Evolutionary conservation across 257 asterid genomes (phyloP).

Genomic region (Nicotiana paniculata): DNA sequence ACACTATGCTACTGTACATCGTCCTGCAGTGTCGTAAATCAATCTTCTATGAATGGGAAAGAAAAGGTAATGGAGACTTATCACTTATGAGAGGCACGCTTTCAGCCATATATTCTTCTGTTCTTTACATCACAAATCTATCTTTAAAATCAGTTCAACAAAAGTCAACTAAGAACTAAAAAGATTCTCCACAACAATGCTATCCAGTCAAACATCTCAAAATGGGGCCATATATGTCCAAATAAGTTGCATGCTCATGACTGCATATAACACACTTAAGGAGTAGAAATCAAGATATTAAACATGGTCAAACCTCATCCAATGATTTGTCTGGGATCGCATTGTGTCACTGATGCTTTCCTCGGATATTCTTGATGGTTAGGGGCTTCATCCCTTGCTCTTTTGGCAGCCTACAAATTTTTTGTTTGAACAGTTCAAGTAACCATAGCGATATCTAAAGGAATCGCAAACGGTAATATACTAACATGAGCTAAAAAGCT

Average conservation of each 20-base stretch:
- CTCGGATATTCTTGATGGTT: constrained; percentile 28
- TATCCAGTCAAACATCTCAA: neutral
- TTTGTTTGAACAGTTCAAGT: neutral
- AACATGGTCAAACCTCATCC: constrained; percentile 38
- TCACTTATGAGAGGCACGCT: neutral
- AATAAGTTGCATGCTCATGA: neutral
- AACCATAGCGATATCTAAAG: constrained; percentile 1
- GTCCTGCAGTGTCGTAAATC: neutral
- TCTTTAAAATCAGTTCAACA: neutral
- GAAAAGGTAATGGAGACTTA: neutral
- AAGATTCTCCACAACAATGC: neutral
- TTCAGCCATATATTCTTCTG: neutral
- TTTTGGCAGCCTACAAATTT: constrained; percentile 37
- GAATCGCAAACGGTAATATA: neutral
- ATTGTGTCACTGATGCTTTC: constrained; percentile 31
- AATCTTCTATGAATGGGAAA: neutral
- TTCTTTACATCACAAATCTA: neutral
- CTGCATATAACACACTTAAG: neutral
- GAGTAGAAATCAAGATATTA: neutral
- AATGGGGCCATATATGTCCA: neutral
- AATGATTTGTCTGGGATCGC: constrained; percentile 33
- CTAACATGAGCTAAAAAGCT: constrained; percentile 6
- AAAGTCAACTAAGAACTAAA: neutral
- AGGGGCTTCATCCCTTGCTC: constrained; percentile 35
- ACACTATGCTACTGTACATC: neutral